Conservation (phyloP, 495 filamentous ascomycete species). For the Umbilicaria muhlenbergii region DNA sequence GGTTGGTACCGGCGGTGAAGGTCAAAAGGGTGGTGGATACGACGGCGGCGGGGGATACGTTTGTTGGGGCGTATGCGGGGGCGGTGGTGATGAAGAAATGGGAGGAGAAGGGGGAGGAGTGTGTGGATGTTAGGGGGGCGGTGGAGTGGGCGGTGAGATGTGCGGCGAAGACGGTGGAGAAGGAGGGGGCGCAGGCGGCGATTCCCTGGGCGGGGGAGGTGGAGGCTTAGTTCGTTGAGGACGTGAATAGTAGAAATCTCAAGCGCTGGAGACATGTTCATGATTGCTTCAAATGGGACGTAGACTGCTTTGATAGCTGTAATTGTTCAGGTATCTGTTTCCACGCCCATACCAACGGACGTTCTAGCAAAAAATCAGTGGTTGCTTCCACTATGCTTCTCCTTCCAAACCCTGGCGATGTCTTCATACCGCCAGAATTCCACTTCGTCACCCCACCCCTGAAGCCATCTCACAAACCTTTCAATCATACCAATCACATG, state of each 20-base stretch:
- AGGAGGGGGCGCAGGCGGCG: constrained; percentile 64
- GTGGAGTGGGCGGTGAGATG: constrained; percentile 57
- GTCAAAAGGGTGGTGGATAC: constrained; percentile 70
- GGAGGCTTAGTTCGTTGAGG: no score
- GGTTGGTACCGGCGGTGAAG: constrained; percentile 36
- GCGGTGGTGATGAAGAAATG: constrained; percentile 24
- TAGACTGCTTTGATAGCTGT: no score
- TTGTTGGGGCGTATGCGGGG: constrained; percentile 77
- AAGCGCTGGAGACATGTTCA: no score
- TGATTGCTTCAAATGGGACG: no score
- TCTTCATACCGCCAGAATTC: constrained; percentile 28
- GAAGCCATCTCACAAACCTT: constrained; percentile 36
- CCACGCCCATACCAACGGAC: no score
- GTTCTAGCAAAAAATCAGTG: background rate
- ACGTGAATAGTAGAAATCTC: no score
- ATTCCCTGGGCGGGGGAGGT: constrained; percentile 79
- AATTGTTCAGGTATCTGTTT: no score
- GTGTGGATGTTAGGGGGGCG: constrained; percentile 38
- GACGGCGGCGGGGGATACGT: constrained; percentile 89
- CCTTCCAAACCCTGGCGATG: constrained; percentile 25
- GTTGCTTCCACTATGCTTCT: background rate
- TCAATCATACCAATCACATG: constrained; percentile 47
- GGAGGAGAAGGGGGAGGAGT: constrained; percentile 28
- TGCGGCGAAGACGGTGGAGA: constrained; percentile 61
- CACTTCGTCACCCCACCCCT: constrained; percentile 30